Percentiles rank a stretch among this genome's conserved stretches.
These are phyloP conservation scores for Wickerhamiella sorbophila DNA, from an alignment of 805 yeast genomes.

Conservation along the genomic window DNA sequence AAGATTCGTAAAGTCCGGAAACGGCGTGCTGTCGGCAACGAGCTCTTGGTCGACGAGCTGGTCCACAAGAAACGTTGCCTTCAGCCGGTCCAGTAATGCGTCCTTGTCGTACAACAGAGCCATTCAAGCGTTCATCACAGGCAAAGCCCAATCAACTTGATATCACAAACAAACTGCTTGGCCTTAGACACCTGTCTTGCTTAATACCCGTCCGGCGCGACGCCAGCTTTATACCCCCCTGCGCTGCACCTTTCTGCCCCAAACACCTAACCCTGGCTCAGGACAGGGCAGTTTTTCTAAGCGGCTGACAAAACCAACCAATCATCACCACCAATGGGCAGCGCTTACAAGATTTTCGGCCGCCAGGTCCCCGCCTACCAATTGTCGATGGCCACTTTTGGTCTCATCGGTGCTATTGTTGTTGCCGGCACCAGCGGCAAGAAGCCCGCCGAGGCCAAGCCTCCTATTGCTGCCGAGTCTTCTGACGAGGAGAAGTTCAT, in stretches of 20 bases:
- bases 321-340: conserved; percentile 44
- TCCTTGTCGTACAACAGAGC: not conserved
- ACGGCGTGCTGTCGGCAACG: not conserved
- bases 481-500: conserved; percentile 87
- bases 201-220: no score
- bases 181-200: no score
- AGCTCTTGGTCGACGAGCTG: conserved; percentile 1
- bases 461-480: conserved; percentile 59
- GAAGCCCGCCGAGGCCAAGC: conserved; percentile 37
- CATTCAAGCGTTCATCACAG: no score
- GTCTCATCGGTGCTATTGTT: conserved; percentile 46
- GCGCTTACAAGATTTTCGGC: conserved; percentile 75
- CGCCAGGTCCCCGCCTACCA: conserved; percentile 72
- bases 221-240: no score
- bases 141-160: no score
- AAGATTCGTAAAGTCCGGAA: not conserved
- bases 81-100: not conserved
- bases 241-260: no score
- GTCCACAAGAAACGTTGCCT: not conserved
- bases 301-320: no score
- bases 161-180: no score
- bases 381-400: conserved; percentile 73
- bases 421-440: conserved; percentile 61
- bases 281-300: no score
- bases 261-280: no score